Evolutionary conservation across 768 basidiomycete genomes (phyloP).

Genomic region (Rhizopogon sp.): DNA sequence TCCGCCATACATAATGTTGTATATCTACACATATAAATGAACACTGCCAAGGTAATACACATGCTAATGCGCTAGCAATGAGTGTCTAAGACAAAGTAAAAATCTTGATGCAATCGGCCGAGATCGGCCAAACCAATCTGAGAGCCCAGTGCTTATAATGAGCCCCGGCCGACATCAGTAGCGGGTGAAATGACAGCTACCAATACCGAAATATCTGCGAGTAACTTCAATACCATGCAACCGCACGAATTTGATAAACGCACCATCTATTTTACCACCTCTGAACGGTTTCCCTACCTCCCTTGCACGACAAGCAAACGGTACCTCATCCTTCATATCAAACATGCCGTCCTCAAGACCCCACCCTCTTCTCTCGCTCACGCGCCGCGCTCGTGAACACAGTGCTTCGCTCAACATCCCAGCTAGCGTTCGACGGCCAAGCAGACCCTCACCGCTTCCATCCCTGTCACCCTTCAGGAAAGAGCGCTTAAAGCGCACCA

Average conservation of each 20-base stretch:
- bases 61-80: neutral
- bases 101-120: neutral
- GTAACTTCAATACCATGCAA: neutral
- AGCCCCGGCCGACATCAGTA: conserved; percentile 17
- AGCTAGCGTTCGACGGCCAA: conserved; percentile 53
- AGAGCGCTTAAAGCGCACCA: conserved; percentile 48
- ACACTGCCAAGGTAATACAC: neutral
- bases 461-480: conserved; percentile 22
- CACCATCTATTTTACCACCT: conserved; percentile 88
- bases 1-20: no score
- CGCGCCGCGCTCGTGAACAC: conserved; percentile 69
- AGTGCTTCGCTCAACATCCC: conserved; percentile 75
- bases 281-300: conserved; percentile 67
- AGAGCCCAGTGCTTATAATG: neutral
- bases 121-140: neutral
- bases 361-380: conserved; percentile 47
- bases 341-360: conserved; percentile 17
- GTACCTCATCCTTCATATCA: conserved; percentile 49
- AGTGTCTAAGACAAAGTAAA: neutral
- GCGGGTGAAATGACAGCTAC: conserved; percentile 60
- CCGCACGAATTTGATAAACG: neutral
- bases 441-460: conserved; percentile 16
- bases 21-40: neutral
- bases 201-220: conserved; percentile 58
- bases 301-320: conserved; percentile 79